These are phyloP conservation scores for Phytophthora niederhauseri DNA, from an alignment of 352 stramenopile species.

Conservation along the genomic window DNA sequence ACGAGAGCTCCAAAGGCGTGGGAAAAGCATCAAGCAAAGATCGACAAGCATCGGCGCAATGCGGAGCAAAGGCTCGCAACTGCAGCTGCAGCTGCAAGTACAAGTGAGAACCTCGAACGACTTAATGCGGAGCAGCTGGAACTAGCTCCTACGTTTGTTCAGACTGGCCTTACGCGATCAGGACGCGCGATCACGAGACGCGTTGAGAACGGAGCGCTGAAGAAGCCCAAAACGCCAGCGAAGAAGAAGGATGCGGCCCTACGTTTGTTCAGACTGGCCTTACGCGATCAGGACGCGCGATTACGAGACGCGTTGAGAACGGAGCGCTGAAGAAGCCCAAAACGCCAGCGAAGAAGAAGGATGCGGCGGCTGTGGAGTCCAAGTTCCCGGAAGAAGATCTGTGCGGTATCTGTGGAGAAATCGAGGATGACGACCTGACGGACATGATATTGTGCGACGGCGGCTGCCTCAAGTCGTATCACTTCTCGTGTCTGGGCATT, in stretches of 20 bases:
- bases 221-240: slow-evolving; percentile 23
- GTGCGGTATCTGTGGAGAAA: slow-evolving; percentile 79
- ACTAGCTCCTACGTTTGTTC: slow-evolving; percentile 55
- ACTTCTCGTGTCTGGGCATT: slow-evolving; percentile 92
- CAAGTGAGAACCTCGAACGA: slow-evolving; percentile 13
- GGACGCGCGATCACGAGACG: slow-evolving; percentile 74
- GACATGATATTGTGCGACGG: slow-evolving; percentile 94
- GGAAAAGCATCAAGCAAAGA: slow-evolving; percentile 47
- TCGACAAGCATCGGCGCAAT: slow-evolving; percentile 45
- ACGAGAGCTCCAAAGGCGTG: slow-evolving; percentile 45
- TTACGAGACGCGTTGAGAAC: slow-evolving; percentile 68
- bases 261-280: slow-evolving; percentile 66
- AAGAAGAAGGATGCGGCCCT: slow-evolving; percentile 39
- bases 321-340: slow-evolving; percentile 34
- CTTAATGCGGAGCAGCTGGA: slow-evolving; percentile 18
- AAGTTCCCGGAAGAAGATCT: slow-evolving; percentile 81
- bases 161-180: slow-evolving; percentile 65
- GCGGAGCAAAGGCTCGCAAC: slow-evolving; percentile 29
- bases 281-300: slow-evolving; percentile 66
- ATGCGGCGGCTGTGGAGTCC: slow-evolving; percentile 15
- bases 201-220: slow-evolving; percentile 42
- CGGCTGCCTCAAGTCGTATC: slow-evolving; percentile 92
- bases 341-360: slow-evolving; percentile 38
- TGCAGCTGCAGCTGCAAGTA: background rate
- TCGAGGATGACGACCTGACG: slow-evolving; percentile 80